These are phyloP conservation scores for Penicillium chermesinum DNA, from an alignment of 495 filamentous ascomycete genomes.

Conservation along the genomic window DNA sequence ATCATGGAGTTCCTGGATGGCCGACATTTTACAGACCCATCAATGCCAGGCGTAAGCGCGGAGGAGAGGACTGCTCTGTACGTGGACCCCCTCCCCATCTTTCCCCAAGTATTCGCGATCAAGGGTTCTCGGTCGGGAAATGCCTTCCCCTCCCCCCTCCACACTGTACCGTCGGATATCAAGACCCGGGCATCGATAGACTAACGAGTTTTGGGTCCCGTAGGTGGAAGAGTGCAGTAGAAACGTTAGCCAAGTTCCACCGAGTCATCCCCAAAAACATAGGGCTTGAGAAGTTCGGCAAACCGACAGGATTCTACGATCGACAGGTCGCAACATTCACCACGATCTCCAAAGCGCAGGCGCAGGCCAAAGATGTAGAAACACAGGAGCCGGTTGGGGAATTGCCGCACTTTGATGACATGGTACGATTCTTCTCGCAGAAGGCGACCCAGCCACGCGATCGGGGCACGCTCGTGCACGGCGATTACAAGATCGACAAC, in stretches of 20 bases:
- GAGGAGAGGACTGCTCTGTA: conserved; percentile 67
- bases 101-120: too few species aligned
- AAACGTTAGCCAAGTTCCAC: conserved; percentile 83
- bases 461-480: conserved; percentile 75
- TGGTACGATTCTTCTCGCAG: conserved; percentile 71
- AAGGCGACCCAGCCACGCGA: conserved; percentile 66
- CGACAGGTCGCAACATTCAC: conserved; percentile 80
- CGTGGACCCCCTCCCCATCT: conserved; percentile 5
- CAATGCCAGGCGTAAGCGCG: conserved; percentile 66
- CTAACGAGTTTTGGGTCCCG: neutral
- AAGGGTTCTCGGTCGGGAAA: neutral
- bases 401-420: conserved; percentile 75
- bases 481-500: conserved; percentile 98
- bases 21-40: conserved; percentile 83
- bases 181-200: neutral
- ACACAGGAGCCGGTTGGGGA: conserved; percentile 69
- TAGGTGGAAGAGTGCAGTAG: conserved; percentile 78
- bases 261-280: conserved; percentile 60
- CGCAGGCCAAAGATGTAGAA: conserved; percentile 66
- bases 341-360: conserved; percentile 73
- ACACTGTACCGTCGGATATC: too few species aligned
- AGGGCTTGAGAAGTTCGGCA: conserved; percentile 68
- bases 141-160: neutral
- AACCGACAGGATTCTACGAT: conserved; percentile 71
- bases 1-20: conserved; percentile 94